These are phyloP conservation scores for Sporothrix sp. DNA, from an alignment of 2,329 filamentous ascomycete species.

Conservation along the genomic window DNA sequence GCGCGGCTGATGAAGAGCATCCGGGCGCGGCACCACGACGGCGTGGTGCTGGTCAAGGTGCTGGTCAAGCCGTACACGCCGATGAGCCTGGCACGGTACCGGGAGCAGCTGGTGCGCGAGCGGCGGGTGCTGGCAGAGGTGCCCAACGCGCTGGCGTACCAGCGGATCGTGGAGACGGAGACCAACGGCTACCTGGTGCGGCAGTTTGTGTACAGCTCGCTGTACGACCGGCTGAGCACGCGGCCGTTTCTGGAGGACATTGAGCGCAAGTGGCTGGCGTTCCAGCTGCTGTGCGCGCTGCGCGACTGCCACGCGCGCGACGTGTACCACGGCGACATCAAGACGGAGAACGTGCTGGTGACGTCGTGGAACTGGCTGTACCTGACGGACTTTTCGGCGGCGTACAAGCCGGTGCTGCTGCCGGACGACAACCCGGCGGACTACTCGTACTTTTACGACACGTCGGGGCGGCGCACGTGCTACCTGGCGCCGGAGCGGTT, in stretches of 20 bases:
- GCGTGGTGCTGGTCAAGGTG: conserved; percentile 86
- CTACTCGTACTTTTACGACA: conserved; percentile 97
- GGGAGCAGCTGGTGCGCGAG: conserved; percentile 67
- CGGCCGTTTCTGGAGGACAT: conserved; percentile 94
- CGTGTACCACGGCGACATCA: conserved; percentile 95
- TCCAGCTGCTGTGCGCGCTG: conserved; percentile 84
- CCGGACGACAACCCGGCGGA: conserved; percentile 95
- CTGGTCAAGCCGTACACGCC: conserved; percentile 84
- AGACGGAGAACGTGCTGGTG: conserved; percentile 92
- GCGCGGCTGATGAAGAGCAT: conserved; percentile 96
- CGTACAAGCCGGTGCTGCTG: conserved; percentile 87
- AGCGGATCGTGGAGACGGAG: conserved; percentile 83
- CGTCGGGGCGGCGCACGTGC: conserved; percentile 81
- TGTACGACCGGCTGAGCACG: conserved; percentile 95
- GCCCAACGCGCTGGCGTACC: conserved; percentile 83
- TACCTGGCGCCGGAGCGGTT: conserved; percentile 94
- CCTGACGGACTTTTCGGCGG: conserved; percentile 90
- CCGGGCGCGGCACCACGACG: conserved; percentile 79
- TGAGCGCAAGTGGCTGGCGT: conserved; percentile 97
- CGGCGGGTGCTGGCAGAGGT: conserved; percentile 69
- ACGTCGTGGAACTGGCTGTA: conserved; percentile 99
- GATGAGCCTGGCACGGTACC: conserved; percentile 71
- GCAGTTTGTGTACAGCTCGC: conserved; percentile 90
- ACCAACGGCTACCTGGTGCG: conserved; percentile 88
- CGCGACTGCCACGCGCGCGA: conserved; percentile 84